Base-by-base conservation (phyloP, 2,329 filamentous ascomycete genomes). In the Exophiala oligosperma region DNA sequence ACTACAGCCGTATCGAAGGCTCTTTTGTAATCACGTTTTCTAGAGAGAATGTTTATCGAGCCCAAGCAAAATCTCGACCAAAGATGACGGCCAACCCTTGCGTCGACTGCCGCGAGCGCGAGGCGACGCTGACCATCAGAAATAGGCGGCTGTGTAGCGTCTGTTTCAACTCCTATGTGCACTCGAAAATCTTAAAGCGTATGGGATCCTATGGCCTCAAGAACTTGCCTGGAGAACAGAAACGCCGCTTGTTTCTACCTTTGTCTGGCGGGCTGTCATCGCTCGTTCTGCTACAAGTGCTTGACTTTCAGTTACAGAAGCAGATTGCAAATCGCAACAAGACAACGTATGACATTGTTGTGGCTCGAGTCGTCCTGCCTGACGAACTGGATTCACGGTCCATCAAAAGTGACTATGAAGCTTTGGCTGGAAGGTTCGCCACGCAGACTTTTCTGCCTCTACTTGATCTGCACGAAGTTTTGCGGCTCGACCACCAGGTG, bases 191-290 rank as follows among this genome's bases (percentile, higher is more conserved):
- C 60, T 82, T 91, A 66, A 93, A 93, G 73, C 89, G 92, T 49
- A 84, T 89, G 77, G 85, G 88, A 65, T 79, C 80, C 41, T 89
- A 87, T 69, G 79, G 82, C 47, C 79, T 85, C 38, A 65, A 67
- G 48, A 70, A 63, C 65, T 66, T 67, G 51, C 58, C 66, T 7
- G 67, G 74, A 23, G 72, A 74, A 56, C 74, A 75, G 44, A 75
- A 76, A 56, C 77, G 75, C 64, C 83, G 74, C 66, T 83, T 96
- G 49, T 77, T 96, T 17, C 77, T 96, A 21, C 91, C 92, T 4
- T 77, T 97, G 1, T 96, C 92, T 0, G 87, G 91, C 67, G 93
- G 94, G 0, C 78, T 89, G 1, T 94, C 90, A 1, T 97, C 93
- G 0, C 81, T 89, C 12, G 84, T 86, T 12, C 78, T 99, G 44